Evolutionary conservation across 2,329 filamentous ascomycete genomes (phyloP).

Genomic region (Didymosphaeria variabile): DNA sequence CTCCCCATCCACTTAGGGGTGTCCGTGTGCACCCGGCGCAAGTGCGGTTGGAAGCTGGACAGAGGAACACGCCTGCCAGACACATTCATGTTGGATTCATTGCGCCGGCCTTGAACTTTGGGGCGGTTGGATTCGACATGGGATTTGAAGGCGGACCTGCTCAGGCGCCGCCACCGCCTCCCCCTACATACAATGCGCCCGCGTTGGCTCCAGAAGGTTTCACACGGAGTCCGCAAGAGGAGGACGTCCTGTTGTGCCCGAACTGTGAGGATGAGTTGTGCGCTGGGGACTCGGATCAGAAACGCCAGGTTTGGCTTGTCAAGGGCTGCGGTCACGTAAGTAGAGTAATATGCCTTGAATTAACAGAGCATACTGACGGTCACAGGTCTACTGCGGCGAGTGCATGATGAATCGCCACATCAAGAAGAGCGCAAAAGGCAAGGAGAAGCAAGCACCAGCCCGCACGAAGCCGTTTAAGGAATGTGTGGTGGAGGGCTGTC

Average conservation of each 20-base stretch:
- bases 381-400: conserved; percentile 63
- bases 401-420: conserved; percentile 55
- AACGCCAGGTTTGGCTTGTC: conserved; percentile 91
- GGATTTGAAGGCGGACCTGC: conserved; percentile 34
- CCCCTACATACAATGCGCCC: conserved; percentile 69
- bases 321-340: conserved; percentile 92
- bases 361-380: conserved; percentile 16
- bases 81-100: conserved; percentile 37
- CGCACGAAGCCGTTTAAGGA: conserved; percentile 52
- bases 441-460: conserved; percentile 39
- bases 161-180: conserved; percentile 36
- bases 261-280: conserved; percentile 87
- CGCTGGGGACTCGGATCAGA: conserved; percentile 70
- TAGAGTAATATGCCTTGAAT: conserved; percentile 24
- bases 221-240: conserved; percentile 76
- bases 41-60: not conserved
- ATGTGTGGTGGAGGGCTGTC: conserved; percentile 58
- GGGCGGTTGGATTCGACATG: conserved; percentile 55
- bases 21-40: not conserved
- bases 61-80: conserved; percentile 15
- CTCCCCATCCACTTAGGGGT: not conserved
- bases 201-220: conserved; percentile 77
- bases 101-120: conserved; percentile 51
- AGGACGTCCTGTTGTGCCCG: conserved; percentile 81
- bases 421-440: conserved; percentile 51